Evolutionary conservation across 2,329 filamentous ascomycete genomes (phyloP).

Genomic region (Alternaria dauci): DNA sequence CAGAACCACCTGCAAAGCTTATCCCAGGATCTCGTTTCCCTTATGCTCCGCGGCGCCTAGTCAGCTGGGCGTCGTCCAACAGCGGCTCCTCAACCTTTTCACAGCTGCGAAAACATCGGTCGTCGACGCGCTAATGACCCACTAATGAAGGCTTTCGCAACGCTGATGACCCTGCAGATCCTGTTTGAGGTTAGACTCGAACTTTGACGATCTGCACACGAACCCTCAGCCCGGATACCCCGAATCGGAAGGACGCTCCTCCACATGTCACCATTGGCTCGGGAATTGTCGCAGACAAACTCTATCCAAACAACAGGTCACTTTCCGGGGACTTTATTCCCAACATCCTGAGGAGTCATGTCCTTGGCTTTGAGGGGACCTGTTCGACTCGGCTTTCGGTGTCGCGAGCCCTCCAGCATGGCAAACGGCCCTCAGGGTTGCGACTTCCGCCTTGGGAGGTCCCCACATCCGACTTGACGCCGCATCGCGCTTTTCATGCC

Average conservation of each 20-base stretch:
- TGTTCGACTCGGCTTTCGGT: neutral
- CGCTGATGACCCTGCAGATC: constrained; percentile 19
- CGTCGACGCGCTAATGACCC: neutral
- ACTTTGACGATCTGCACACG: constrained; percentile 13
- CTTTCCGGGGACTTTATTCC: neutral
- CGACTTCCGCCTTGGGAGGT: constrained; percentile 6
- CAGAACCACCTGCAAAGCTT: constrained; percentile 3
- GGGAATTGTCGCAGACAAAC: neutral
- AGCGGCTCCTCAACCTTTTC: constrained; percentile 2
- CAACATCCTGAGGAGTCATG: neutral
- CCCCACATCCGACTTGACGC: constrained; percentile 10
- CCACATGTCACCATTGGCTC: constrained; percentile 9
- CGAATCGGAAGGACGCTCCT: neutral
- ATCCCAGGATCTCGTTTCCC: neutral
- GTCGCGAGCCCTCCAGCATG: neutral
- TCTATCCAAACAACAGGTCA: constrained; percentile 8
- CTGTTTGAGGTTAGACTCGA: neutral
- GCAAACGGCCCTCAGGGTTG: constrained; percentile 2
- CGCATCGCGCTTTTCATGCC: neutral
- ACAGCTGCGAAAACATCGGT: neutral
- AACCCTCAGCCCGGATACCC: neutral
- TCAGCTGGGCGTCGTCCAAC: constrained; percentile 2
- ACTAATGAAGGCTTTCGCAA: constrained; percentile 6
- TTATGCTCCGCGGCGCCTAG: neutral
- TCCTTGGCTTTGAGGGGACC: neutral